These are phyloP conservation scores for Filobasidium floriforme DNA, from an alignment of 768 basidiomycete species.

Conservation along the genomic window DNA sequence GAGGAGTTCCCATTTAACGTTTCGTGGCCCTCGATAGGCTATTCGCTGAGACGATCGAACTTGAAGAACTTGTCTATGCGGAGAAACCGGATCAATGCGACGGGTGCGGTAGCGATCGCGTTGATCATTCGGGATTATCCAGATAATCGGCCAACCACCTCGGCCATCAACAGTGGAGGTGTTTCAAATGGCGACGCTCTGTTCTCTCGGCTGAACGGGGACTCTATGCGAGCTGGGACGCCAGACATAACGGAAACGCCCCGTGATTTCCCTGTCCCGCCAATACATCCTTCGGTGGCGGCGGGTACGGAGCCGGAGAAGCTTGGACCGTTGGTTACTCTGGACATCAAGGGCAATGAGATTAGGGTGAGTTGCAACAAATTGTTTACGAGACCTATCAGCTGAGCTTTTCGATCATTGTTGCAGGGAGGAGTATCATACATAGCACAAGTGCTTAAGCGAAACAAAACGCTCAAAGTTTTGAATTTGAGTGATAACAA, in stretches of 20 bases:
- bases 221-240: conserved; percentile 13
- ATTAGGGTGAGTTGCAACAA: conserved; percentile 57
- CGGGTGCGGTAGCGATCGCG: conserved; percentile 83
- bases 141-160: conserved; percentile 53
- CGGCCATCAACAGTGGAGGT: conserved; percentile 19
- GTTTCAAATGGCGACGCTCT: conserved; percentile 19
- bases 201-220: conserved; percentile 2
- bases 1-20: too few species aligned
- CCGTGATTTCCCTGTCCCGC: conserved; percentile 16
- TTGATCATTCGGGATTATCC: conserved; percentile 96
- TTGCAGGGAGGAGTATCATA: conserved; percentile 68
- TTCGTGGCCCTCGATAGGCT: conserved; percentile 53
- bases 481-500: conserved; percentile 92
- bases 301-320: conserved; percentile 50
- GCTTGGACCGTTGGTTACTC: conserved; percentile 72
- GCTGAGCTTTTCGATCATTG: not conserved
- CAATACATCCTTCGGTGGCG: conserved; percentile 31
- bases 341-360: conserved; percentile 90
- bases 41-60: conserved; percentile 63
- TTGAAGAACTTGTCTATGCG: conserved; percentile 83
- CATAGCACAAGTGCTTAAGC: conserved; percentile 88
- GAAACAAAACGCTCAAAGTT: conserved; percentile 88
- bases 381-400: not conserved
- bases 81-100: conserved; percentile 72
- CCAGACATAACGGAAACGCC: not conserved